Evolutionary conservation across 305 asterid genomes (phyloP).

Genomic region (Fraxinus dipetala): DNA sequence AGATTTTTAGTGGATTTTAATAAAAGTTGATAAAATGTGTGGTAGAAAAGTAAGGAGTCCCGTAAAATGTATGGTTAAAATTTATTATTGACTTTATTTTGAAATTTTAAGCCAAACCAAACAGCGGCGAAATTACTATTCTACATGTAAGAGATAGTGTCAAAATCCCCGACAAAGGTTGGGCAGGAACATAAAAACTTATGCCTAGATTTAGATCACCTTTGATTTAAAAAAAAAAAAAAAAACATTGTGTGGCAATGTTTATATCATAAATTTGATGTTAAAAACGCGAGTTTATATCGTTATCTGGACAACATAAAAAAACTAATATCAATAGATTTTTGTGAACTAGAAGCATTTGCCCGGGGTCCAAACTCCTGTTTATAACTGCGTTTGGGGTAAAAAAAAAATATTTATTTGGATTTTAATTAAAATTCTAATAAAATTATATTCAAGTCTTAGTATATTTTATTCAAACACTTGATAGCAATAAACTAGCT

Average conservation of each 20-base stretch:
- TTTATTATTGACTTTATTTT: too few species aligned
- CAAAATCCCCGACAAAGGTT: background rate
- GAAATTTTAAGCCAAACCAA: too few species aligned
- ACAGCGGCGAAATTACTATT: too few species aligned
- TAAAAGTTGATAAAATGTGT: too few species aligned
- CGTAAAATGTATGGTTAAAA: too few species aligned
- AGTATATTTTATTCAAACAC: background rate
- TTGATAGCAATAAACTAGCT: background rate
- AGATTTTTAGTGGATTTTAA: too few species aligned
- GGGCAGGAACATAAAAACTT: background rate
- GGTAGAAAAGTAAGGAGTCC: too few species aligned
- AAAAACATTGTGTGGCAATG: too few species aligned
- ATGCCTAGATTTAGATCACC: background rate
- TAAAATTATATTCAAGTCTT: background rate
- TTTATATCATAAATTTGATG: background rate
- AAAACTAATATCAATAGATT: background rate
- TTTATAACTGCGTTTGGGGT: background rate
- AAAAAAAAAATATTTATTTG: background rate
- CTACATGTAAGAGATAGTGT: background rate
- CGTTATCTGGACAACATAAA: background rate
- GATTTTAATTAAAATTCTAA: background rate
- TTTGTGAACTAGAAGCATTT: background rate
- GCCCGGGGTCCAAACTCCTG: background rate
- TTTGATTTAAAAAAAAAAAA: background rate
- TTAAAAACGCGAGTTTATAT: background rate